phyloP scores from a whole-genome alignment of 495 filamentous ascomycete genomes.

The Podospora anserina region DNA sequence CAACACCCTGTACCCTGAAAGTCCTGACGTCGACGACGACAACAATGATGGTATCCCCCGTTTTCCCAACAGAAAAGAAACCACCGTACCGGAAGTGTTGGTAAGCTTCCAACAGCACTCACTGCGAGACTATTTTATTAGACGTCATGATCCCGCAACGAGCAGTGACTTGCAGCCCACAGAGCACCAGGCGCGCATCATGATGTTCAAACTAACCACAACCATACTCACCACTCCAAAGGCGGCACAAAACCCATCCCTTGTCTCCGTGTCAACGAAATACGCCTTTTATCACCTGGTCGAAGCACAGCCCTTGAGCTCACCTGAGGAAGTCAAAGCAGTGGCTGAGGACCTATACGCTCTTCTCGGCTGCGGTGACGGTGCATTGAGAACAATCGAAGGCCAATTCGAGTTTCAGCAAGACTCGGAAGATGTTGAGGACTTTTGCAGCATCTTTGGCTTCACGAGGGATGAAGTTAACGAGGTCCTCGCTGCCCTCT shows the following conservation, averaged over 20 bases:
- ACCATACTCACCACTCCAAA: background rate
- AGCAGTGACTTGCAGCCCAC: background rate
- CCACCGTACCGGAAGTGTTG: background rate
- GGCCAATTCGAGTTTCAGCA: background rate
- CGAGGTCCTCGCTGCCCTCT: background rate
- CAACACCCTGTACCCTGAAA: background rate
- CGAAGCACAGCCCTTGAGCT: background rate
- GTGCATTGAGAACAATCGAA: slow-evolving; percentile 2
- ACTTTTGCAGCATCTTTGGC: slow-evolving; percentile 9
- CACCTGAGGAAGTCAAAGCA: background rate
- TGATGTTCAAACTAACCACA: slow-evolving; percentile 8
- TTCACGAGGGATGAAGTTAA: background rate
- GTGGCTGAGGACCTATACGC: background rate
- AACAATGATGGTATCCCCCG: background rate
- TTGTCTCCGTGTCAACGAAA: background rate
- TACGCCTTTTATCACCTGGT: background rate
- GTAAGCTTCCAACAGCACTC: slow-evolving; percentile 5
- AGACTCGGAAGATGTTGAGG: background rate
- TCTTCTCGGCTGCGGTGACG: background rate
- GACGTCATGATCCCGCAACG: background rate
- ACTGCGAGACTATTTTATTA: slow-evolving; percentile 4
- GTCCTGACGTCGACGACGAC: background rate
- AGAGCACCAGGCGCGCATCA: slow-evolving; percentile 1
- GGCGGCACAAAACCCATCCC: background rate
- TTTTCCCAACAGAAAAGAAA: background rate